phyloP scores from a whole-genome alignment of 2,329 filamentous ascomycete species.

The Arthroderma sp. region DNA sequence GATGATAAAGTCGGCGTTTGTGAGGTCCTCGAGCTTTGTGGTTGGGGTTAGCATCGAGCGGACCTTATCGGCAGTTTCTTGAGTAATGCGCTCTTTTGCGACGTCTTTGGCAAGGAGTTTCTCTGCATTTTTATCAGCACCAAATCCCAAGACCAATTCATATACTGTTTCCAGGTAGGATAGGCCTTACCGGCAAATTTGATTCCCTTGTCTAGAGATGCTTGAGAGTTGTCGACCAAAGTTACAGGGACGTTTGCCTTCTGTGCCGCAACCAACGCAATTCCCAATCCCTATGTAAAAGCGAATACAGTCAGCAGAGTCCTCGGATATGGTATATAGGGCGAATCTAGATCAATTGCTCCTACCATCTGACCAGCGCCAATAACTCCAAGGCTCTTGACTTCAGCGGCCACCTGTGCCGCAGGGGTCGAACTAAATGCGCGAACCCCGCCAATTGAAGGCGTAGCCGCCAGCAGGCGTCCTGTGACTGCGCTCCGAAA shows the following conservation, averaged over 20 bases:
- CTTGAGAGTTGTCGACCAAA: conserved; percentile 71
- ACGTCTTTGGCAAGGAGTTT: conserved; percentile 92
- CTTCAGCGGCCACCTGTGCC: conserved; percentile 51
- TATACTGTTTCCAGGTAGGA: not conserved
- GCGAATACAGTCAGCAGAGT: conserved; percentile 5
- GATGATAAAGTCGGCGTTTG: conserved; percentile 87
- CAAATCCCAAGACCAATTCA: not conserved
- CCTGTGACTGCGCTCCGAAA: conserved; percentile 26
- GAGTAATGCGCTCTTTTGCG: conserved; percentile 70
- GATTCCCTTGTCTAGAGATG: conserved; percentile 76
- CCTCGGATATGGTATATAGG: not conserved
- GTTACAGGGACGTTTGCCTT: conserved; percentile 74
- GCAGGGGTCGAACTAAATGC: conserved; percentile 58
- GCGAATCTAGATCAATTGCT: not conserved
- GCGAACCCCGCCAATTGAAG: conserved; percentile 32
- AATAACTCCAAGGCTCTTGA: conserved; percentile 81
- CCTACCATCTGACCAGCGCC: conserved; percentile 89
- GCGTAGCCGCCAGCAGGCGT: conserved; percentile 22
- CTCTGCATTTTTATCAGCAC: conserved; percentile 40
- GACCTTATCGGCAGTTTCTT: conserved; percentile 63
- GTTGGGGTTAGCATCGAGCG: conserved; percentile 57
- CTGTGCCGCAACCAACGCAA: conserved; percentile 84
- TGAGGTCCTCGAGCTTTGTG: conserved; percentile 64
- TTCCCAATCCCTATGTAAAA: conserved; percentile 67
- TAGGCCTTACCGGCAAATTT: conserved; percentile 62